These are phyloP conservation scores for Hyparrhenia diplandra DNA, from an alignment of 176 grass and related monocot species.

Conservation along the genomic window DNA sequence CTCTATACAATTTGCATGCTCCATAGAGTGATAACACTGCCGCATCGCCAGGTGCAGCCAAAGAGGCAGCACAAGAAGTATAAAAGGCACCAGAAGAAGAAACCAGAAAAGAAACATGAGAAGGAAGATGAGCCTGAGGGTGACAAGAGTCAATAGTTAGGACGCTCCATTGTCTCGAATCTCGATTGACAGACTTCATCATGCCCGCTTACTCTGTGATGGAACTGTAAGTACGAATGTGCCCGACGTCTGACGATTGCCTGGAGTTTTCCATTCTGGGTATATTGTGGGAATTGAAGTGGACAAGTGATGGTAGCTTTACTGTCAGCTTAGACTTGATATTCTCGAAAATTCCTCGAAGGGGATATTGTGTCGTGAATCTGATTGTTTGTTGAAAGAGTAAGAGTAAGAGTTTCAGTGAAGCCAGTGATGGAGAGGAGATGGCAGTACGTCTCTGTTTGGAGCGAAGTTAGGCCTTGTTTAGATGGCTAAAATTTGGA, in stretches of 20 bases:
- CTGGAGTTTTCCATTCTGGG: neutral
- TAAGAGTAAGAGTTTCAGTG: neutral
- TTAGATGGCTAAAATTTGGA: too few species aligned
- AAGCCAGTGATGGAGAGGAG: neutral
- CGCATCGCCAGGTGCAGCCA: slow-evolving; percentile 22
- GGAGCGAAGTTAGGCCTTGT: too few species aligned
- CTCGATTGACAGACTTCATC: neutral
- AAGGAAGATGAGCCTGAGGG: slow-evolving; percentile 37
- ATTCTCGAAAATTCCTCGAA: neutral
- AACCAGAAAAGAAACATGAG: neutral
- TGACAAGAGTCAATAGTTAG: slow-evolving; percentile 14
- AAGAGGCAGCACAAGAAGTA: slow-evolving; percentile 17
- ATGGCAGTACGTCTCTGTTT: neutral
- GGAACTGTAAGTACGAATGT: neutral
- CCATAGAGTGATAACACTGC: neutral
- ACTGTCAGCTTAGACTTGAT: neutral
- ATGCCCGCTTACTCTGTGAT: neutral
- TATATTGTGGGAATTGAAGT: neutral
- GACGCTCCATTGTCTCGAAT: neutral
- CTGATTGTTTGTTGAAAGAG: neutral
- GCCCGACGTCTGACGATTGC: neutral
- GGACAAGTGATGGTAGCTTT: neutral
- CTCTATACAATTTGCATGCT: neutral
- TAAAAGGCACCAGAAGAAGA: neutral
- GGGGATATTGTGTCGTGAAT: neutral